Percentiles rank a stretch among this genome's conserved stretches.
These are phyloP conservation scores for Panicum miliaceum DNA, from an alignment of 176 grass and related monocot species.

Conservation along the genomic window DNA sequence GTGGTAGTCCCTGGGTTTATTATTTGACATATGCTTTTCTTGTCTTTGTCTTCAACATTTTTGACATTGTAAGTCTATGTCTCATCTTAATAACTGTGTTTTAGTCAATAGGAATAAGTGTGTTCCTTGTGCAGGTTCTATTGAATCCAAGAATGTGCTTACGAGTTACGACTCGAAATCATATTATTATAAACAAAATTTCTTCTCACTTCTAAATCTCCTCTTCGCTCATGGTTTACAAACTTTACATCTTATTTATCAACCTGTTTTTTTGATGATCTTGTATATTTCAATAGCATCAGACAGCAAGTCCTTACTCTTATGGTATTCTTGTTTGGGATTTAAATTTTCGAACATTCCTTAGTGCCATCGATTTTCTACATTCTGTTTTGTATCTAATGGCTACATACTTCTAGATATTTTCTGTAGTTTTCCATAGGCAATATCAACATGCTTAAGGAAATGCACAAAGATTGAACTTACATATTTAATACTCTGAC, in stretches of 20 bases:
- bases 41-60: constrained; percentile 95
- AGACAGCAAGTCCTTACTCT: not conserved
- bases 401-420: not conserved
- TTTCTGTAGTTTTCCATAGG: not conserved
- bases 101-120: not conserved
- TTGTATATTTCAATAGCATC: not conserved
- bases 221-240: not conserved
- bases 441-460: not conserved
- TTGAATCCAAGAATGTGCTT: not conserved
- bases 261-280: not conserved
- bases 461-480: constrained; percentile 1
- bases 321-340: not conserved
- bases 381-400: constrained; percentile 15
- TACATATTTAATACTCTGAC: not conserved
- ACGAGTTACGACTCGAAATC: not conserved
- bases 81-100: constrained; percentile 23
- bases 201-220: not conserved
- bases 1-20: constrained; percentile 82
- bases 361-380: not conserved
- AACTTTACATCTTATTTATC: not conserved
- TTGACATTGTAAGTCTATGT: constrained; percentile 95
- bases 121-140: not conserved
- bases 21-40: constrained; percentile 83
- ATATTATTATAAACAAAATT: not conserved
- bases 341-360: not conserved